A percentile compares a stretch with the other conserved stretches of the same genome.
phyloP scores from a whole-genome alignment of 768 basidiomycete genomes.

The Trametes punicea region DNA sequence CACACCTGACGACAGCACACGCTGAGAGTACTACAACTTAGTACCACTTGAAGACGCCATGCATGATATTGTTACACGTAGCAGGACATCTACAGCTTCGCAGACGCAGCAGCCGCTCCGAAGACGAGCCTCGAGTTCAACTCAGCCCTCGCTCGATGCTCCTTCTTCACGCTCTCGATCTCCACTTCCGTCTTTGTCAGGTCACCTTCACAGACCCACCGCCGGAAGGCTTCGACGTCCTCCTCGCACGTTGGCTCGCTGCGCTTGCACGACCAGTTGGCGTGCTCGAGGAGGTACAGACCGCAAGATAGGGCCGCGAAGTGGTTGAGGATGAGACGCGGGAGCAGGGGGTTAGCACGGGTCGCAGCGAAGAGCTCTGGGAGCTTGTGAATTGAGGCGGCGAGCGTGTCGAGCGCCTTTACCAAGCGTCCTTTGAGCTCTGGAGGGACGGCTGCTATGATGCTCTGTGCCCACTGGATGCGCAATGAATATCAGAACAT shows the following conservation, averaged over 20 bases:
- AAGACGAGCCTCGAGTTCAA: background rate
- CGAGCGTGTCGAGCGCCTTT: background rate
- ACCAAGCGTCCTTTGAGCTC: background rate
- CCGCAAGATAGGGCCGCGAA: background rate
- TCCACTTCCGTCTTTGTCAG: background rate
- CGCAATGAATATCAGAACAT: background rate
- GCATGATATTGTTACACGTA: background rate
- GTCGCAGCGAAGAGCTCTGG: background rate
- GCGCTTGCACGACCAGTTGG: background rate
- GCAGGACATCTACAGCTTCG: background rate
- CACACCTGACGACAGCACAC: too few species aligned
- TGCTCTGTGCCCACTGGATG: background rate
- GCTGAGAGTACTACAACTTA: too few species aligned
- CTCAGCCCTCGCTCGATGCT: background rate
- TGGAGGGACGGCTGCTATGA: background rate
- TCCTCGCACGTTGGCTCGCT: background rate
- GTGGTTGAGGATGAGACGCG: background rate
- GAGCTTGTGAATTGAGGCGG: background rate
- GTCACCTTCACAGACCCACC: background rate
- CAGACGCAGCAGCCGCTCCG: background rate
- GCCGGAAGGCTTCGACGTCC: background rate
- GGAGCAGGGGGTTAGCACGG: background rate
- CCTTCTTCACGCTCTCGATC: background rate
- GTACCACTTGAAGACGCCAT: background rate
- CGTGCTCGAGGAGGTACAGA: conserved; percentile 1